These are phyloP conservation scores for Malbranchea zuffiana DNA, from an alignment of 2,329 filamentous ascomycete genomes.

Conservation along the genomic window DNA sequence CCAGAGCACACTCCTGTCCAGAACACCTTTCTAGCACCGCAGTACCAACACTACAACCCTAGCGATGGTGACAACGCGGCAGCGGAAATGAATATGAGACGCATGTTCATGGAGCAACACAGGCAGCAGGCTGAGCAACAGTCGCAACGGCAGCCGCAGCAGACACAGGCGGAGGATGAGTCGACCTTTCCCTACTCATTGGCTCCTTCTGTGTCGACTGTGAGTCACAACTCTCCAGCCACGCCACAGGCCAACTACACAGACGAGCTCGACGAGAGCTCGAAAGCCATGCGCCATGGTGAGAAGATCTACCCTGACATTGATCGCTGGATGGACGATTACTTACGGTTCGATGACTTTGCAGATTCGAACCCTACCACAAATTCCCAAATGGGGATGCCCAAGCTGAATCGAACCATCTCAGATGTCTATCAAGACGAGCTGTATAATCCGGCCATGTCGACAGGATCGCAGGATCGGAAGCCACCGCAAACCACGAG, in stretches of 20 bases:
- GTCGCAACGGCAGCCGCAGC: constrained; percentile 28
- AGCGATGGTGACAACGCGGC: constrained; percentile 35
- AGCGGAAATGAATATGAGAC: constrained; percentile 51
- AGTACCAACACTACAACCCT: constrained; percentile 38
- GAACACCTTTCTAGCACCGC: constrained; percentile 38
- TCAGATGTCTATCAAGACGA: constrained; percentile 78
- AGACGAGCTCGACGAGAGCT: constrained; percentile 43
- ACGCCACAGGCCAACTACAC: constrained; percentile 48
- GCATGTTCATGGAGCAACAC: constrained; percentile 43
- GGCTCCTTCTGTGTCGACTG: constrained; percentile 48
- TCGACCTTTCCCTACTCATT: constrained; percentile 43
- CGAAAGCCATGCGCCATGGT: constrained; percentile 45
- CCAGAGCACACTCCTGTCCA: constrained; percentile 46
- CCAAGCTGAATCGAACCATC: constrained; percentile 76
- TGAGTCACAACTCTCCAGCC: constrained; percentile 50
- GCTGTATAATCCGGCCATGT: constrained; percentile 52
- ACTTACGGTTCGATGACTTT: constrained; percentile 54
- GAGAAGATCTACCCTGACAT: constrained; percentile 35
- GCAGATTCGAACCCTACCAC: constrained; percentile 43
- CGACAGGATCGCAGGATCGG: constrained; percentile 36
- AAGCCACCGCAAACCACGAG: constrained; percentile 26
- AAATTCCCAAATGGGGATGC: constrained; percentile 39
- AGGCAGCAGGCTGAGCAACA: constrained; percentile 18
- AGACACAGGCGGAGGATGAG: constrained; percentile 37
- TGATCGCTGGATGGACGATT: constrained; percentile 46